phyloP scores from a whole-genome alignment of 2,329 filamentous ascomycete species.

The Neofusicoccum kwambonambiense region DNA sequence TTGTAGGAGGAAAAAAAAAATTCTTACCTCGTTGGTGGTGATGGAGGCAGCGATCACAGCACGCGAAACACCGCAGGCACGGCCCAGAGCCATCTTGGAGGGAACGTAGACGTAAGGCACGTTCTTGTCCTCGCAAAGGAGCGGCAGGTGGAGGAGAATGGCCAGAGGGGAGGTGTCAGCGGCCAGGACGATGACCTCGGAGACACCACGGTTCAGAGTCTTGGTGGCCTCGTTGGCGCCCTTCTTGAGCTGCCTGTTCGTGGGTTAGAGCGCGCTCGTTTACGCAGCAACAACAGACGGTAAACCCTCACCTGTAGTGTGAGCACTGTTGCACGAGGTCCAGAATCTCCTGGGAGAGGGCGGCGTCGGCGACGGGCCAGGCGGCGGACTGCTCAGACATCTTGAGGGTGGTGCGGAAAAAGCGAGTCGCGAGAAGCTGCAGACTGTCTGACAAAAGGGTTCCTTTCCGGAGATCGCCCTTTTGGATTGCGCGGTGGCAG shows the following conservation, averaged over 20 bases:
- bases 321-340: conserved; percentile 28
- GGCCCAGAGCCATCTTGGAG: conserved; percentile 83
- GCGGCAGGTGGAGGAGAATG: conserved; percentile 71
- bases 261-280: conserved; percentile 5
- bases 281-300: not conserved
- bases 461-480: conserved; percentile 47
- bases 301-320: conserved; percentile 25
- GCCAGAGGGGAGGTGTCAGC: conserved; percentile 85
- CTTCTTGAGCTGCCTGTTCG: conserved; percentile 71
- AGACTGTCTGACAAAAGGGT: conserved; percentile 35
- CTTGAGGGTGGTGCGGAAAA: conserved; percentile 11
- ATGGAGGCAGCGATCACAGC: conserved; percentile 85
- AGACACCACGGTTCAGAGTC: conserved; percentile 85
- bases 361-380: conserved; percentile 46
- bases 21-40: conserved; percentile 59
- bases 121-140: conserved; percentile 81
- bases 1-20: not conserved
- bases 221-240: conserved; percentile 79
- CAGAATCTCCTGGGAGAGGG: conserved; percentile 49
- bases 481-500: conserved; percentile 23
- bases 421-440: not conserved
- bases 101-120: conserved; percentile 71
- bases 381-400: conserved; percentile 23
- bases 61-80: conserved; percentile 85
- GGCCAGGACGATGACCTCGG: conserved; percentile 84